These are phyloP conservation scores for Aspergillus sparsus DNA, from an alignment of 495 filamentous ascomycete species.

Conservation along the genomic window DNA sequence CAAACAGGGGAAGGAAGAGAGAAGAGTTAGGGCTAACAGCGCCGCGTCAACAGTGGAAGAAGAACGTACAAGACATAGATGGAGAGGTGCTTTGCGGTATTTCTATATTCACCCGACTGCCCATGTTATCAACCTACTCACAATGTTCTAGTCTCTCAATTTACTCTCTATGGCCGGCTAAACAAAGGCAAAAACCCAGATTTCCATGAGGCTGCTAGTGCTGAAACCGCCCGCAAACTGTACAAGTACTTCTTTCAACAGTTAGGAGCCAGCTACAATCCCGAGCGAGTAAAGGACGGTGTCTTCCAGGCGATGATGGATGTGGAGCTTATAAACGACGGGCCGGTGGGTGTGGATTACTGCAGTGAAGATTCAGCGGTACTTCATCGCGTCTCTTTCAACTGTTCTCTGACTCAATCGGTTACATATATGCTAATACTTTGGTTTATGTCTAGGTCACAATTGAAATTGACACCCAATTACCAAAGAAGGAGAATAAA, in stretches of 20 bases:
- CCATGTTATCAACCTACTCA: background rate
- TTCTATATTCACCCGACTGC: conserved; percentile 22
- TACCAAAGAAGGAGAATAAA: conserved; percentile 53
- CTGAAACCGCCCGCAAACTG: conserved; percentile 71
- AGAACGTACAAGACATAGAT: conserved; percentile 78
- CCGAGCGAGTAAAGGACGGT: conserved; percentile 86
- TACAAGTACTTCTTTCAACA: conserved; percentile 82
- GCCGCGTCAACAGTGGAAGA: conserved; percentile 70
- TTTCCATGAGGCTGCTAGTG: conserved; percentile 85
- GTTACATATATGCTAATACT: conserved; percentile 21
- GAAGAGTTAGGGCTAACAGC: background rate
- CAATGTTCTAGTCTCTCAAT: conserved; percentile 80
- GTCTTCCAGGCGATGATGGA: conserved; percentile 99
- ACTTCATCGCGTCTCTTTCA: conserved; percentile 42
- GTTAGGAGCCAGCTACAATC: conserved; percentile 68
- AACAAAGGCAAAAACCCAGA: conserved; percentile 95
- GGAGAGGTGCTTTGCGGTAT: conserved; percentile 90
- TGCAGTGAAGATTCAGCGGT: conserved; percentile 66
- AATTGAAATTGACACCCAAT: conserved; percentile 63
- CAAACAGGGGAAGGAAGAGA: background rate
- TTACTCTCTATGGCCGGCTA: conserved; percentile 87
- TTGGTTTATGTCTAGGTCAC: conserved; percentile 54
- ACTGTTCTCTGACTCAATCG: conserved; percentile 20
- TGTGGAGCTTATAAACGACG: conserved; percentile 89
- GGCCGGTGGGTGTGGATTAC: conserved; percentile 79